A percentile compares a stretch with the other conserved stretches of the same genome.
phyloP scores from a whole-genome alignment of 305 asterid genomes.

The Andrographis paniculata region DNA sequence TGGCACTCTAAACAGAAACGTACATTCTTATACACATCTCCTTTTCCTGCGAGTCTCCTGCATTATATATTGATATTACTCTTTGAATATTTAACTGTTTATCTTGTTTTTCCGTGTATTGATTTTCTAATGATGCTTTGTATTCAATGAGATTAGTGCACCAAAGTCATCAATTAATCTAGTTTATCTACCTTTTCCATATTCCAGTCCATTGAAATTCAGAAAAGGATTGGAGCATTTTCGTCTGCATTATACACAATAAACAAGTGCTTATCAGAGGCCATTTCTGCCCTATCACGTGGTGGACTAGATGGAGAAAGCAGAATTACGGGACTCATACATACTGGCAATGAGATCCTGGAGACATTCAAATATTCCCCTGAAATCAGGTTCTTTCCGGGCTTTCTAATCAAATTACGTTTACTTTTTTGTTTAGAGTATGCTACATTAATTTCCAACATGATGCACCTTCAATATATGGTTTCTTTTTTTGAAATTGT shows the following conservation, averaged over 20 bases:
- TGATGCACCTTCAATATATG: too few relatives aligned
- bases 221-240: constrained; percentile 89
- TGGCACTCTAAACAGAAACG: too few relatives aligned
- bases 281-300: constrained; percentile 77
- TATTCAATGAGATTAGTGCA: too few relatives aligned
- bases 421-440: constrained; percentile 11
- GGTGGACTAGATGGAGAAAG: constrained; percentile 95
- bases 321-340: constrained; percentile 69
- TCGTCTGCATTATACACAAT: constrained; percentile 79
- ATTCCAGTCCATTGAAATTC: constrained; percentile 76
- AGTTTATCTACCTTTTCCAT: constrained; percentile 5
- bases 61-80: too few relatives aligned
- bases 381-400: constrained; percentile 56
- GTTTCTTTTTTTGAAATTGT: too few relatives aligned
- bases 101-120: too few relatives aligned
- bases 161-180: constrained; percentile 12
- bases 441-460: constrained; percentile 7
- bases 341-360: constrained; percentile 83
- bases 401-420: constrained; percentile 11
- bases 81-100: too few relatives aligned
- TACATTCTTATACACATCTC: too few relatives aligned
- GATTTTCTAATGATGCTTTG: neutral
- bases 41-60: too few relatives aligned
- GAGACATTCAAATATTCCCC: constrained; percentile 77
- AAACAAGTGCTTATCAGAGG: constrained; percentile 90